Evolutionary conservation across 1,284 basidiomycete species (phyloP), one percentile per base, ranked within the genome.

Genomic region (Pyrrhoderma noxium): DNA sequence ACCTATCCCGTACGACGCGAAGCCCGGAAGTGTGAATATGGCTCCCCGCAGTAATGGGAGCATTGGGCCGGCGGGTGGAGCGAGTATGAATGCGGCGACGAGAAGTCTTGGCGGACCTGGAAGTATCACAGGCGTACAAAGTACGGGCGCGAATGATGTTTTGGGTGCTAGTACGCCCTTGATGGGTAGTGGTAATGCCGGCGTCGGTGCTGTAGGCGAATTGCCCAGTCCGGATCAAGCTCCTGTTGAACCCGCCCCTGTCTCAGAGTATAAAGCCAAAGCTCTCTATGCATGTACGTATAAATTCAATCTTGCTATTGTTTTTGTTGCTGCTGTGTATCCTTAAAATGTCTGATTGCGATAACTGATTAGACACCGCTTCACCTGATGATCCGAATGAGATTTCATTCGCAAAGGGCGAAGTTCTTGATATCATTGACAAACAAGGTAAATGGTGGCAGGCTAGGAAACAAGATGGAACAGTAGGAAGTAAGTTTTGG

Each of bases 371-470:
- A 85, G 93, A 99, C 72, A 82, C 80, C 53, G 95, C 94, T 27
- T 92, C 87, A 8, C 75, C 89, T 16, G 93, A 98, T 57, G 95
- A 99, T 68, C 91, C 94, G 8, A 96, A 92, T 63, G 96, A 99
- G 70, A 89, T 99, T 46, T 90, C 89, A 42, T 98, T 99, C 67
- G 65, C 73, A 52, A 98, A 98, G 67, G 93, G 93, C 48, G 95
- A 99, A 64, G 76, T 93, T 39, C 78, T 99, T 58, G 93, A 98
- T 54, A 90, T 99, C 57, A 69, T 95, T 48, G 96, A 99, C 70
- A 94, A 91, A 66, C 80, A 85, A 60, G 92, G 91, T 49, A 93
- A 93, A 67, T 94, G 91, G 91, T 98, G 91, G 91, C 92, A 95
- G 67, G 93, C 93, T 42, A 84, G 76, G 62, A 97, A 90, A 66